phyloP scores from a whole-genome alignment of 805 yeast species.

The Teunomyces stri region DNA sequence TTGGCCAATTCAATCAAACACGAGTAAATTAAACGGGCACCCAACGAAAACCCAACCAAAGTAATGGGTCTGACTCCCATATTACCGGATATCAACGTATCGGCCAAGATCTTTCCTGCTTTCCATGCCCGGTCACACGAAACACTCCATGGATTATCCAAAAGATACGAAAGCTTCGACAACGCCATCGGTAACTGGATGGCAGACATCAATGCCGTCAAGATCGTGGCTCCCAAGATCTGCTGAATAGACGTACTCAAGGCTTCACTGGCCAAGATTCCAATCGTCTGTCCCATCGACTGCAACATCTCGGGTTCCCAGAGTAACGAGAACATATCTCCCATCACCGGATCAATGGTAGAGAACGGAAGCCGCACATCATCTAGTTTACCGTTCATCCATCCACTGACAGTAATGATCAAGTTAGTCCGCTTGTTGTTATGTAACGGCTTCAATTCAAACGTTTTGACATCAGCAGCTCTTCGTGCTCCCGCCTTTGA shows the following conservation, averaged over 20 bases:
- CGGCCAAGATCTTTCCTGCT: conserved; percentile 89
- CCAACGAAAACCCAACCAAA: conserved; percentile 88
- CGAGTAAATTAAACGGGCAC: conserved; percentile 88
- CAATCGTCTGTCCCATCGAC: conserved; percentile 94
- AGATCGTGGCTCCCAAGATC: conserved; percentile 84
- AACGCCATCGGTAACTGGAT: conserved; percentile 90
- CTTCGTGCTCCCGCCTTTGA: conserved; percentile 79
- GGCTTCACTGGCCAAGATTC: conserved; percentile 90
- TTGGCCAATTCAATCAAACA: conserved; percentile 84
- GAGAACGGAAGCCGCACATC: conserved; percentile 95
- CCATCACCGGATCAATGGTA: conserved; percentile 97
- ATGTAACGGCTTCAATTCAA: conserved; percentile 90
- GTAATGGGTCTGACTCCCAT: conserved; percentile 92
- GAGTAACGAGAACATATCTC: conserved; percentile 83
- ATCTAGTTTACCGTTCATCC: conserved; percentile 96
- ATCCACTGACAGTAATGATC: conserved; percentile 88
- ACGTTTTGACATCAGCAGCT: conserved; percentile 88
- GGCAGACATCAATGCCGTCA: conserved; percentile 89
- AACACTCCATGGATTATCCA: conserved; percentile 98
- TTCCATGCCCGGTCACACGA: conserved; percentile 97
- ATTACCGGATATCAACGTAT: conserved; percentile 81
- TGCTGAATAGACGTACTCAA: conserved; percentile 92
- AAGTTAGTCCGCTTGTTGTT: conserved; percentile 85
- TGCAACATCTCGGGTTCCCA: conserved; percentile 99
- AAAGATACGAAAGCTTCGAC: conserved; percentile 80